Evolutionary conservation across 257 asterid species (phyloP), one percentile per base, ranked within the genome.

Genomic region (Catharanthus roseus): DNA sequence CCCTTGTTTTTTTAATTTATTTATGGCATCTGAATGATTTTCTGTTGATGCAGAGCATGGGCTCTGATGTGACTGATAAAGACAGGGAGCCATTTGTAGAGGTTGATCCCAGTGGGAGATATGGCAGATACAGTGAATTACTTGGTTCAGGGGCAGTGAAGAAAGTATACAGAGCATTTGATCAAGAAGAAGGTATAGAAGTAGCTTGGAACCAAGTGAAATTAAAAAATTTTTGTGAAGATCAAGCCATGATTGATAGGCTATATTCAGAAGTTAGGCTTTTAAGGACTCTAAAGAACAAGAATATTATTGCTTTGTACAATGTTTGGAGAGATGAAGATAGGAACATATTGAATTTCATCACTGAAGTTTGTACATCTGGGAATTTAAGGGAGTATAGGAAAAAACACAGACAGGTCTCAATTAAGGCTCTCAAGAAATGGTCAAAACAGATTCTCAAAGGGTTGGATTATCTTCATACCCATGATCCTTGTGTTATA

Each of bases 131-230:
- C 45, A 71, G 24, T 9, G 97, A 91, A 86, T 87, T 91, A 38
- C 82, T 91, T 0, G 97, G 97, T 2, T 71, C 81, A 0, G 96
- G 97, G 28, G 88, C 97, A 0, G 86, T 89, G 71, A 91, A 91
- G 78, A 91, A 82, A 58, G 97, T 91, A 65, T 89, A 91, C 69
- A 75, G 97, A 44, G 97, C 92, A 6, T 91, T 91, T 38, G 97
- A 91, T 74, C 96, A 89, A 62, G 96, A 89, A 77, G 92, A 91
- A 78, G 97, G 97, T 6, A 87, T 89, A 41, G 97, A 91, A 82
- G 96, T 91, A 62, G 97, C 97, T 3, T 91, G 97, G 97, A 91
- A 91, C 77, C 95, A 86, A 71, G 97, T 91, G 5, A 91, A 91
- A 38, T 36, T 89, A 31, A 77, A 88, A 5, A 77, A 82, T 74